phyloP scores from a whole-genome alignment of 257 asterid species.

The Lithospermum erythrorhizon region DNA sequence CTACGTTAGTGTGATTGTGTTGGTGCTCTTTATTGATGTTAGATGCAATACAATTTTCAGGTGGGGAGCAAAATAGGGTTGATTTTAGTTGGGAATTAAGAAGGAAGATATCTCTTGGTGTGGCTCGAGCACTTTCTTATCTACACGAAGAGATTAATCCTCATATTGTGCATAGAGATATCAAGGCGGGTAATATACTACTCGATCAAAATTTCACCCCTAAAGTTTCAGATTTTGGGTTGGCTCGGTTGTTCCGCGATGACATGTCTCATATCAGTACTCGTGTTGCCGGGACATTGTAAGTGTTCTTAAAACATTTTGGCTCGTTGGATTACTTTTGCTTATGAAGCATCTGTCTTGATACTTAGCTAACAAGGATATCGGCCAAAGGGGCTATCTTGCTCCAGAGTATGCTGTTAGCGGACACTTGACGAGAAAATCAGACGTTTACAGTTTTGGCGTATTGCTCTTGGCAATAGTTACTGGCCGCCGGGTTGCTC shows the following conservation, averaged over 20 bases:
- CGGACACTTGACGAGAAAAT: conserved; percentile 68
- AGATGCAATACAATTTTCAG: conserved; percentile 13
- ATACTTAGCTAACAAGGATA: conserved; percentile 14
- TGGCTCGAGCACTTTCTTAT: conserved; percentile 53
- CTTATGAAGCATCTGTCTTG: not conserved
- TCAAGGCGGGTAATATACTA: conserved; percentile 67
- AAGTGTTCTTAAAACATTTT: conserved; percentile 11
- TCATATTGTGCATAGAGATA: conserved; percentile 62
- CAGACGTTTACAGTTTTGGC: conserved; percentile 83
- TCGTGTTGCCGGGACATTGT: conserved; percentile 84
- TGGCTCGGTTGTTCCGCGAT: conserved; percentile 53
- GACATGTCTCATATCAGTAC: conserved; percentile 57
- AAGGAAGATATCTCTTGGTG: conserved; percentile 40
- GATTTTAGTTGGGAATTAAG: conserved; percentile 48
- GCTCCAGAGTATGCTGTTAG: conserved; percentile 78
- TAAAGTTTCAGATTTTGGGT: conserved; percentile 71
- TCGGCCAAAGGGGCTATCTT: conserved; percentile 53
- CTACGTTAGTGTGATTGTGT: not conserved
- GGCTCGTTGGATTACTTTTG: not conserved
- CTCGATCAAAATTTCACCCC: conserved; percentile 50
- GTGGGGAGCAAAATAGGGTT: conserved; percentile 36
- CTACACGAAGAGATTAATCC: conserved; percentile 69
- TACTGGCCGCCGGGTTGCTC: conserved; percentile 46
- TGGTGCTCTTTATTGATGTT: not conserved
- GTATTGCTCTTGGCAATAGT: conserved; percentile 59